Conservation (phyloP, 1,284 basidiomycete genomes). For the Trametes pubescens region DNA sequence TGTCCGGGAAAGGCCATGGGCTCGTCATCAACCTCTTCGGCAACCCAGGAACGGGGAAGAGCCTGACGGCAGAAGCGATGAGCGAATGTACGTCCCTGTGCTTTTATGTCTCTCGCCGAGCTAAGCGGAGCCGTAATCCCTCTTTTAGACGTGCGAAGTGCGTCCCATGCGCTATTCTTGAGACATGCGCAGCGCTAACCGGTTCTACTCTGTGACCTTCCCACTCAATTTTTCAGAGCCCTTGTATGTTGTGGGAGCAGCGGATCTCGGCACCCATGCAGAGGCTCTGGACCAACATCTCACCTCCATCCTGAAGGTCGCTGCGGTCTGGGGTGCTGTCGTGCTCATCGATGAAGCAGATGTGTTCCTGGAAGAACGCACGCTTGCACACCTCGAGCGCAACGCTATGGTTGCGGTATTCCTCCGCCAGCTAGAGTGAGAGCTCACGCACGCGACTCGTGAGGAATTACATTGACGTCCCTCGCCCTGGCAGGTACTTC, state of each 20-base stretch:
- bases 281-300: conserved; percentile 41
- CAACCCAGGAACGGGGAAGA: conserved; percentile 65
- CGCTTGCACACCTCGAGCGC: conserved; percentile 63
- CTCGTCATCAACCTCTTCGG: conserved; percentile 69
- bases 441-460: not conserved
- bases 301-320: conserved; percentile 49
- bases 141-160: conserved; percentile 40
- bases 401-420: conserved; percentile 72
- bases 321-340: conserved; percentile 69
- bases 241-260: conserved; percentile 70
- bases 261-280: conserved; percentile 64
- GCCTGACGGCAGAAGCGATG: conserved; percentile 62
- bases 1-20: conserved; percentile 68
- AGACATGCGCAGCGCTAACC: not conserved
- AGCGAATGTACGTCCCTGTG: conserved; percentile 40
- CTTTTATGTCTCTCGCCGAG: not conserved
- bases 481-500: conserved; percentile 56
- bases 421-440: conserved; percentile 42
- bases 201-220: conserved; percentile 34
- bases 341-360: conserved; percentile 66
- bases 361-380: conserved; percentile 69
- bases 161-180: conserved; percentile 6
- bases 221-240: conserved; percentile 33
- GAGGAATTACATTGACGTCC: not conserved
- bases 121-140: conserved; percentile 15